Conservation (phyloP, 345 rosid genomes). For the Citrus australasica region DNA sequence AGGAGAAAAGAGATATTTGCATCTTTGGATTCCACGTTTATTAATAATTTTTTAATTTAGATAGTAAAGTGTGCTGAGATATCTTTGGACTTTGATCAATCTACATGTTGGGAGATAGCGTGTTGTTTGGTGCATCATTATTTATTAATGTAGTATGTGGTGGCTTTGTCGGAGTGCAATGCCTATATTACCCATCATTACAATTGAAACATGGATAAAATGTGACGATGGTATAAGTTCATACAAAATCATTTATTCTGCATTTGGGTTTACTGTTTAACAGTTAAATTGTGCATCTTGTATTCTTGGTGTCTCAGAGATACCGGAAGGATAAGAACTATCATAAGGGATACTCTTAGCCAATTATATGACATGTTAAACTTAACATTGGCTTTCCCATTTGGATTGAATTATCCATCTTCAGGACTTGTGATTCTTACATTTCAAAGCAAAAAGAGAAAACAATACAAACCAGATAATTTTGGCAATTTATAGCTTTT, state of each 20-base stretch:
- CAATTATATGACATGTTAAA: background rate
- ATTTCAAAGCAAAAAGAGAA: background rate
- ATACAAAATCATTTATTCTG: background rate
- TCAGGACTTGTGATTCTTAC: background rate
- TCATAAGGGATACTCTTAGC: background rate
- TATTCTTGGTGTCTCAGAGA: background rate
- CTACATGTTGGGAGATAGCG: constrained; percentile 23
- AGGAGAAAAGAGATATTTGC: constrained; percentile 1
- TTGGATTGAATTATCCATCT: background rate
- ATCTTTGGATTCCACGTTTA: constrained; percentile 19
- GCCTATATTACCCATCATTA: constrained; percentile 5
- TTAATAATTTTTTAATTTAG: constrained; percentile 1
- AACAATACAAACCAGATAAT: background rate
- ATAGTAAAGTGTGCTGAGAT: constrained; percentile 15
- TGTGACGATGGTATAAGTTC: background rate
- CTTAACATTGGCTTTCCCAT: background rate
- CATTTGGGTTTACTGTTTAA: background rate
- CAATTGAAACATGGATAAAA: background rate
- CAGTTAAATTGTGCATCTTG: background rate
- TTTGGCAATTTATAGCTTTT: background rate
- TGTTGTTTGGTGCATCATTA: constrained; percentile 9
- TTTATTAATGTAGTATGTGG: background rate
- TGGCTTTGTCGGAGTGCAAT: constrained; percentile 17
- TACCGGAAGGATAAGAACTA: background rate
- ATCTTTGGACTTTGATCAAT: constrained; percentile 6